Base-by-base conservation (phyloP, 2,329 filamentous ascomycete genomes). In the Chaetothyriales sp. region DNA sequence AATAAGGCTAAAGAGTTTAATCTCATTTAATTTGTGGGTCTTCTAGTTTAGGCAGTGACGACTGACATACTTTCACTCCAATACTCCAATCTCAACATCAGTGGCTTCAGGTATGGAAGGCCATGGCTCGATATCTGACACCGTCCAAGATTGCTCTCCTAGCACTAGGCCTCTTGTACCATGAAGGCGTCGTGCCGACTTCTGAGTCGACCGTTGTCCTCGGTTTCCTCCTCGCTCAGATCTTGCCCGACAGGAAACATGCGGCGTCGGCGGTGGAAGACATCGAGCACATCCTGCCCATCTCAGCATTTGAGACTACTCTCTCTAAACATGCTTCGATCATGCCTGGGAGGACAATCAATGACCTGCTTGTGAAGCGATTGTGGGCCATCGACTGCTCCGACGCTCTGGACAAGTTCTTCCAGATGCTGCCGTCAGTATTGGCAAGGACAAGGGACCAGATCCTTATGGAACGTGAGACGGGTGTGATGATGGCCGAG, bases 331-430 rank as follows among this genome's bases (percentile, higher is more conserved):
- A 69, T 54, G 60, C 67, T 10, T 77, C 75, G 1, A 72, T 66
- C 7, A 69, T 86, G 51, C 84, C 87, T 0, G 87, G 87, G 2
- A 77, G 84, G 46, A 83, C 78, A n/a, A 69, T 95, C n/a, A 92
- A 89, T 80, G 88, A 96, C 62, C 71, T 84, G 1, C 86, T 95
- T 51, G 74, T 96, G 10, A 77, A 79, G 50, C 83, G 81, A 55
- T 70, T 96, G 20, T 96, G 92, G 90, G 74, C 76, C 15, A 79
- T 96, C 57, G 80, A 89, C 62, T 90, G 84, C 18, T 76, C 93
- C 9, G 79, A 96, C 67, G 78, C 81, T 0, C 69, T 96, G n/a
- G 80, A 89, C 61, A 71, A 73, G 1, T 90, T 94, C 64, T 86
- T 94, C 62, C 74, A 76, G 26, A 70, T 70, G 19, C 72, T 84